Conservation (phyloP, 2,329 filamentous ascomycete species). For the Microthyrium microscopicum region DNA sequence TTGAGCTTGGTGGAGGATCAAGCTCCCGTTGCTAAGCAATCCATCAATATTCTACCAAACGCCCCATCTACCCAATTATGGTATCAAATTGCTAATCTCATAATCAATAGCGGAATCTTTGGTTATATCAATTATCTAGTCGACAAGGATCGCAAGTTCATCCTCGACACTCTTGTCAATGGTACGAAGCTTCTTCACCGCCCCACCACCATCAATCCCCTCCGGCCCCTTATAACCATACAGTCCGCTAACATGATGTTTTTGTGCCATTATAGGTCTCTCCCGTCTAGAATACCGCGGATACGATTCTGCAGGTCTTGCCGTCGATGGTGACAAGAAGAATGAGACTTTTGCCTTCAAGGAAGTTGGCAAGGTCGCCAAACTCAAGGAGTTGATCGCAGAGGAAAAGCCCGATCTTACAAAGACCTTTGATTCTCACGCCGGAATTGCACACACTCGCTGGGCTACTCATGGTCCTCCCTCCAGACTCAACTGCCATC, state of each 20-base stretch:
- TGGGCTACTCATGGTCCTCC: constrained; percentile 97
- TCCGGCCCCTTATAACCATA: constrained; percentile 7
- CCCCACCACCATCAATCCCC: constrained; percentile 6
- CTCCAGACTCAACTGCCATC: constrained; percentile 92
- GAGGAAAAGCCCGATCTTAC: constrained; percentile 67
- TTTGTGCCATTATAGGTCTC: constrained; percentile 45
- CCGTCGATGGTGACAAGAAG: constrained; percentile 95
- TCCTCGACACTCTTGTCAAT: constrained; percentile 91
- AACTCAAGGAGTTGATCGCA: constrained; percentile 84
- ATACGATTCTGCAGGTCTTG: constrained; percentile 93
- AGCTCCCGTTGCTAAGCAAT: too few relatives aligned
- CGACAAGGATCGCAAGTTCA: constrained; percentile 95
- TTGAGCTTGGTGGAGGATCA: too few relatives aligned
- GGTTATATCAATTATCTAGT: constrained; percentile 99
- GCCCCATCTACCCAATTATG: too few relatives aligned
- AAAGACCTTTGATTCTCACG: constrained; percentile 95
- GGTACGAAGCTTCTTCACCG: constrained; percentile 37
- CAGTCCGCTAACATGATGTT: constrained; percentile 1
- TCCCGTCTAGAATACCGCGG: constrained; percentile 95
- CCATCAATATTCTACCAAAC: too few relatives aligned
- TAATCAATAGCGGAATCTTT: constrained; percentile 84
- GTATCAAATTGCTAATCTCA: too few relatives aligned
- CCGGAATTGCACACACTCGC: constrained; percentile 94
- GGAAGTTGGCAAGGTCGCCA: constrained; percentile 97
- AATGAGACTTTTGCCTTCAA: constrained; percentile 96